A percentile compares a stretch with the other conserved stretches of the same genome.
Evolutionary conservation across 75 land plant species (phyloP).

Genomic region (Chamaecyparis obtusa): DNA sequence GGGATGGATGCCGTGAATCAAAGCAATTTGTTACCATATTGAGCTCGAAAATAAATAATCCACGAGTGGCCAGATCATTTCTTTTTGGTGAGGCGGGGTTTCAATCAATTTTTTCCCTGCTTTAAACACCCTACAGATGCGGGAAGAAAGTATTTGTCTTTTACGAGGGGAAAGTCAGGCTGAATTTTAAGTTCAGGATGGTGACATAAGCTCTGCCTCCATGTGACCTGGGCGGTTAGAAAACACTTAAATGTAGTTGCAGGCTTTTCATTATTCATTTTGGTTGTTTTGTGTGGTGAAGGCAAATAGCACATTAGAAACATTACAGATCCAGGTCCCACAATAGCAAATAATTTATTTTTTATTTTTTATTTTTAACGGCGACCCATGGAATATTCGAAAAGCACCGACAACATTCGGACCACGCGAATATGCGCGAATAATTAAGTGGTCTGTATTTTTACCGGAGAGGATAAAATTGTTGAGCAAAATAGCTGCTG

Average conservation of each 20-base stretch:
- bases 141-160: not conserved
- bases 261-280: not conserved
- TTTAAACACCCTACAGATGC: not conserved
- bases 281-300: not conserved
- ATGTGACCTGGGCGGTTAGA: not conserved
- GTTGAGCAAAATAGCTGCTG: not conserved
- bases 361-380: not conserved
- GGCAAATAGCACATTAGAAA: not conserved
- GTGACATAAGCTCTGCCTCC: not conserved
- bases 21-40: not conserved
- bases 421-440: not conserved
- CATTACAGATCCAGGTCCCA: not conserved
- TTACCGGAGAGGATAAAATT: not conserved
- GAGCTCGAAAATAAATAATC: too few relatives aligned
- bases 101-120: too few relatives aligned
- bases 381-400: not conserved
- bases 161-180: too few relatives aligned
- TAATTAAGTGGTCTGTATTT: not conserved
- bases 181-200: too few relatives aligned
- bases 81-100: too few relatives aligned
- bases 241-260: not conserved
- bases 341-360: not conserved
- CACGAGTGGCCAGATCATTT: too few relatives aligned
- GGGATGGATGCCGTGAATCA: not conserved
- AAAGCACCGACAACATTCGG: not conserved